Percentiles rank a stretch among this genome's conserved stretches.
Evolutionary conservation across 768 basidiomycete genomes (phyloP).

Genomic region (Pisolithus microcarpus): DNA sequence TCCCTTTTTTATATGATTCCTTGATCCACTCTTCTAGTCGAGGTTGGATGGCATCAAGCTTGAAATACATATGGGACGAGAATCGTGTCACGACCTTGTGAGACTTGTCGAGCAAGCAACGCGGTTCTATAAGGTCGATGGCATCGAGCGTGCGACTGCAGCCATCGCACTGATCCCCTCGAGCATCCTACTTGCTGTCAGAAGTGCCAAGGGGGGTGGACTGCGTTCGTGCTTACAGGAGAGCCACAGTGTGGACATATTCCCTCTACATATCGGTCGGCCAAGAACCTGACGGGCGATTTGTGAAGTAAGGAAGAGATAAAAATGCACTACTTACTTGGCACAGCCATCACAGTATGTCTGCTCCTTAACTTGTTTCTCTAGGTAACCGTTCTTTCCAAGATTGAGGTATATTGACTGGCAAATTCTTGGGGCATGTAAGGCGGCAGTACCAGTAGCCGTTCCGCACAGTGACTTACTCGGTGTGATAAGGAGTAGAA

Average conservation of each 20-base stretch:
- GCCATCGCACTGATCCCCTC: constrained; percentile 96
- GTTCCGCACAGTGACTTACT: constrained; percentile 40
- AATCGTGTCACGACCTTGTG: constrained; percentile 70
- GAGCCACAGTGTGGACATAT: constrained; percentile 90
- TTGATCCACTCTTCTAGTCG: constrained; percentile 85
- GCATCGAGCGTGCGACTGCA: constrained; percentile 92
- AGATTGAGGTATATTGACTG: constrained; percentile 88
- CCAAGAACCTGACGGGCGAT: constrained; percentile 61
- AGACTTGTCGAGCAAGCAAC: constrained; percentile 79
- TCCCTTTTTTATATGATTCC: constrained; percentile 67
- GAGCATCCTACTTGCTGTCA: constrained; percentile 61
- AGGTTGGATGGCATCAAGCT: constrained; percentile 76
- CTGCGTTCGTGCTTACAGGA: constrained; percentile 43
- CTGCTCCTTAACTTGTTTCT: constrained; percentile 83
- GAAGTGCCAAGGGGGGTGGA: background rate
- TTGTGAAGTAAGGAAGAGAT: constrained; percentile 3
- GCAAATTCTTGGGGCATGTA: constrained; percentile 53
- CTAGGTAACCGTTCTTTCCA: constrained; percentile 66
- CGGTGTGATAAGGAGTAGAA: constrained; percentile 81
- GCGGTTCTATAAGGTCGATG: constrained; percentile 88
- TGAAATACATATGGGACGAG: constrained; percentile 89
- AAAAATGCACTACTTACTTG: constrained; percentile 42
- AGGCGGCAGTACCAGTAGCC: background rate
- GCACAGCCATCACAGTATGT: constrained; percentile 91
- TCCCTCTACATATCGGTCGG: constrained; percentile 98